Base-by-base conservation (phyloP, 306 rosid species). In the Prunus salicina region DNA sequence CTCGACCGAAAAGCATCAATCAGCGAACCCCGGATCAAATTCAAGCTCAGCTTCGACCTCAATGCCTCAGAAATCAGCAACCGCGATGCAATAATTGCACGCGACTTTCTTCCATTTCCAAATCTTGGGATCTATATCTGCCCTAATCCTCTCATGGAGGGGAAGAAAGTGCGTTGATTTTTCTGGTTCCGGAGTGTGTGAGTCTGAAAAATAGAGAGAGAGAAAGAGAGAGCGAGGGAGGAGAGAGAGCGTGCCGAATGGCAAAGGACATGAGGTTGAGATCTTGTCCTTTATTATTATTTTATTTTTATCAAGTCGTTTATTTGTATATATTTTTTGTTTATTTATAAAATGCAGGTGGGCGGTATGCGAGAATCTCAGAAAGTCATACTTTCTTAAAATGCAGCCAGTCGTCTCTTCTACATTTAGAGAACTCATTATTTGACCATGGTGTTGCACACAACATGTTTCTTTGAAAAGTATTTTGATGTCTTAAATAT, bases 1-100 rank as follows among this genome's bases (percentile, higher is more conserved):
- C 69, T 64, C 64, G 58, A 74, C 57, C 74, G 77, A 76, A 78
- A 77, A 72, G 80, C 80, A 82, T 45, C 45, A 84, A 82, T 75
- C 25, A 57, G 18, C 52, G 38, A 25, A 73, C 8, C 69, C 58
- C 76, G 43, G 75, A 47, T 64, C 63, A 13, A 56, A 65, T 67
- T 46, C 45, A 57, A 30, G 49, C 22, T 28, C 77, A 27, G 51
- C 63, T 10, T 28, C 45, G 19, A 57, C 76, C 69, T 58, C 68
- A 20, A 22, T 12, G 51, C 65, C 51, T 12, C 30, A 12, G 30
- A 72, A 63, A 78, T 75, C 78, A 78, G 72, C 13, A 16, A 56
- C n/a, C 66, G 61, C 34, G 73, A 20, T 32, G 58, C 47, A 45
- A 50, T 43, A 75, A 66, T 46, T 30, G 69, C 13, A 56, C 12